Evolutionary conservation across 1,284 basidiomycete species (phyloP), one percentile per base, ranked within the genome.

Genomic region (Bjerkandera adusta): DNA sequence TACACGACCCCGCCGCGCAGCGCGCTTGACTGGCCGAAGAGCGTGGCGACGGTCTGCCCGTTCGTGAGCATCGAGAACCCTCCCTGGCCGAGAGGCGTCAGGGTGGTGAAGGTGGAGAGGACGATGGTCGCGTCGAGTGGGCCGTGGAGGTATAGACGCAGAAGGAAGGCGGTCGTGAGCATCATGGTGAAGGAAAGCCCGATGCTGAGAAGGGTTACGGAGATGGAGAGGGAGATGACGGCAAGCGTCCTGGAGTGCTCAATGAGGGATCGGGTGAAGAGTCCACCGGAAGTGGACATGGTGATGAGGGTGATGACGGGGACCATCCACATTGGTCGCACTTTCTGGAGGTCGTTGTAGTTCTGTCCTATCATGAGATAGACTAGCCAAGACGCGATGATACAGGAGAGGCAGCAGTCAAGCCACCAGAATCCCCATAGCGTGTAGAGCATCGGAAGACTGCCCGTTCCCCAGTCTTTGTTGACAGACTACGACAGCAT

Each of bases 351-450:
- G 16, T 51, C 47, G 32, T 36, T 36, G 37, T 29, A 44, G 29
- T 41, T 27, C 40, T n/a, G 27, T 29, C 11, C 42, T 38, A 54
- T 25, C 72, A 81, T 79, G 12, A 71, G 57, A 50, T 79, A 72
- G 11, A 79, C 56, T 55, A 81, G 64, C 2, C 77, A 78, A 39
- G 80, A 70, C 37, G 72, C 73, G 51, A 75, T 68, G 12, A 69
- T 8, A 25, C 77, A 59, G 1, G 79, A 71, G 6, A 76, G 43
- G 1, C 66, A 43, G 0, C 68, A 64, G 51, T 78, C 72, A 32
- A 79, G 45, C 82, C 80, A 83, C 82, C 82, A 85, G 11, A 80
- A 60, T 3, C 60, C 75, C 68, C 79, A 77, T 3, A 79, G 66
- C 11, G 77, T 62, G 29, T 66, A 71, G 5, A 73, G 68, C 50